Evolutionary conservation across 495 filamentous ascomycete genomes (phyloP).

Genomic region (Neurospora pannonica): DNA sequence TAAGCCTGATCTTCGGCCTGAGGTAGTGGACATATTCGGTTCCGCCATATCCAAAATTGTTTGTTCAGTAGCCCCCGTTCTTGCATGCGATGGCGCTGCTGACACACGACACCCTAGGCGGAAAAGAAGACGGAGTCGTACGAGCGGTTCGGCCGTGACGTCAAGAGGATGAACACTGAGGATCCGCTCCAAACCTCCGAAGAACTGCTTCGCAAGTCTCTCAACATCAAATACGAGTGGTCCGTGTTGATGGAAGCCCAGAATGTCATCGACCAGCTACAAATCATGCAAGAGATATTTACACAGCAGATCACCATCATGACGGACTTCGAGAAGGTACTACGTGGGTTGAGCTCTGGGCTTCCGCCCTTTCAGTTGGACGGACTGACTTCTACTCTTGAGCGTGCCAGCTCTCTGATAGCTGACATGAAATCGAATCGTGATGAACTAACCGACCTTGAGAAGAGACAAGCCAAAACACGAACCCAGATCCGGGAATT

Average conservation of each 20-base stretch:
- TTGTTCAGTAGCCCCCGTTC: background rate
- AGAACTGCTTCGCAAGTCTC: constrained; percentile 38
- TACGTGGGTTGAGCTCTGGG: constrained; percentile 5
- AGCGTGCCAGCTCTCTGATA: constrained; percentile 9
- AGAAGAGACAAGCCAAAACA: constrained; percentile 13
- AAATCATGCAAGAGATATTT: constrained; percentile 60
- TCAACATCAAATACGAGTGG: constrained; percentile 63
- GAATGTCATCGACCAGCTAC: constrained; percentile 33
- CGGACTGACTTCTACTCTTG: constrained; percentile 4
- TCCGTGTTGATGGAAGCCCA: constrained; percentile 56
- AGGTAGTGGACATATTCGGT: constrained; percentile 66
- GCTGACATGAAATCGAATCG: constrained; percentile 17
- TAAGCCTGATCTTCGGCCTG: constrained; percentile 48
- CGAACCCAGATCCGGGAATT: constrained; percentile 31
- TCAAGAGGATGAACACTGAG: constrained; percentile 22
- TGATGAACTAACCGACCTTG: constrained; percentile 10
- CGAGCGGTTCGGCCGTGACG: constrained; percentile 15
- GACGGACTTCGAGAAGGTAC: constrained; percentile 48
- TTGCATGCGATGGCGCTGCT: background rate
- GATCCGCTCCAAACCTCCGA: constrained; percentile 23
- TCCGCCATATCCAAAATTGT: constrained; percentile 33
- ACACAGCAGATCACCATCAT: constrained; percentile 55
- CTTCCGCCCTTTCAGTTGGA: background rate
- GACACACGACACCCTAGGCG: constrained; percentile 2
- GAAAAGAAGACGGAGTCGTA: constrained; percentile 21